Evolutionary conservation across 2,329 filamentous ascomycete species (phyloP).

Genomic region (Pseudogymnoascus sp.): DNA sequence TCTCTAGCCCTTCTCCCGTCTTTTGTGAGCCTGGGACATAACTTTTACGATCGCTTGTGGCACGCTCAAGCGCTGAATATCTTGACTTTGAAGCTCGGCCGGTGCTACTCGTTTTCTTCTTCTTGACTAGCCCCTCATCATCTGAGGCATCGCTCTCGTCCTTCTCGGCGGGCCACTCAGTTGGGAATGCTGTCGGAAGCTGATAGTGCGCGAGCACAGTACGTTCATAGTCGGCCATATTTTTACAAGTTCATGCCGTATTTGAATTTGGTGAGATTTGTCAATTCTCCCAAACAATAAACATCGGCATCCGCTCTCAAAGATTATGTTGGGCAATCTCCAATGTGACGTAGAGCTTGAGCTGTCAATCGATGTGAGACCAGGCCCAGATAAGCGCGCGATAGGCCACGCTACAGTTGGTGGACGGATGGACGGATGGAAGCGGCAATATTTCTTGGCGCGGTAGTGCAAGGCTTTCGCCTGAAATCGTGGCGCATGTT

Average conservation of each 20-base stretch:
- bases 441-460: slow-evolving; percentile 8
- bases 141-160: slow-evolving; percentile 62
- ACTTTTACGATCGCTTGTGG: slow-evolving; percentile 59
- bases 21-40: slow-evolving; percentile 57
- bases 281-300: background rate
- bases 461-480: slow-evolving; percentile 6
- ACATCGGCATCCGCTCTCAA: background rate
- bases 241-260: background rate
- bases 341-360: background rate
- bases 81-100: slow-evolving; percentile 60
- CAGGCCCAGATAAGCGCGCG: slow-evolving; percentile 2
- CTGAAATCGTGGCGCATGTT: slow-evolving; percentile 6
- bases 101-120: slow-evolving; percentile 36
- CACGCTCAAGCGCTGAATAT: slow-evolving; percentile 75
- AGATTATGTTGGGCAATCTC: background rate
- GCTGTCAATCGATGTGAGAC: slow-evolving; percentile 5
- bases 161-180: slow-evolving; percentile 78
- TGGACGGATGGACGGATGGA: slow-evolving; percentile 6
- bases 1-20: slow-evolving; percentile 60
- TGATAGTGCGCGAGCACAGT: slow-evolving; percentile 85
- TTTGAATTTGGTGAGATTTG: background rate
- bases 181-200: slow-evolving; percentile 66
- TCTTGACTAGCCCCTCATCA: slow-evolving; percentile 21
- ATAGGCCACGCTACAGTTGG: slow-evolving; percentile 1
- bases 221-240: slow-evolving; percentile 62